Percentiles rank a stretch among this genome's conserved stretches.
These are phyloP conservation scores for Zarea fungicola DNA, from an alignment of 2,329 filamentous ascomycete species.

Conservation along the genomic window DNA sequence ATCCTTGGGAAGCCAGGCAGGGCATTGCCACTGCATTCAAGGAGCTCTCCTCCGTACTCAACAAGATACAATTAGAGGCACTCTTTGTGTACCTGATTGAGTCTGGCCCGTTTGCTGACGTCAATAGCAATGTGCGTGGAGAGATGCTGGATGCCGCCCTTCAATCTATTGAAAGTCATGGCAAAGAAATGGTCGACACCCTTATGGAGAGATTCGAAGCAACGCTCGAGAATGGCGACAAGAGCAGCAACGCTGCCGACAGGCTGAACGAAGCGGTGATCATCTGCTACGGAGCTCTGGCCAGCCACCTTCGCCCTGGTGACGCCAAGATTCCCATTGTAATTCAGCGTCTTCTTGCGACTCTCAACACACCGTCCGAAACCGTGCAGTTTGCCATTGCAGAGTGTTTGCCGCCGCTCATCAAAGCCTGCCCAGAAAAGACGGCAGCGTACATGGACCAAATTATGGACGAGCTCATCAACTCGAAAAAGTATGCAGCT, in stretches of 20 bases:
- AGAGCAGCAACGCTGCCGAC: constrained; percentile 74
- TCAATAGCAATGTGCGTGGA: constrained; percentile 67
- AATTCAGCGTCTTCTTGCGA: constrained; percentile 77
- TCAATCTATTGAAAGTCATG: constrained; percentile 72
- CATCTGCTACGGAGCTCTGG: constrained; percentile 92
- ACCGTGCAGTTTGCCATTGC: constrained; percentile 96
- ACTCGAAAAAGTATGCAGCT: constrained; percentile 85
- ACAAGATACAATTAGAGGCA: constrained; percentile 62
- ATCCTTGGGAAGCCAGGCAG: constrained; percentile 88
- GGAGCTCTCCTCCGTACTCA: constrained; percentile 68
- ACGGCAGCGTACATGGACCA: constrained; percentile 74
- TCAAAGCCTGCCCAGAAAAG: constrained; percentile 73
- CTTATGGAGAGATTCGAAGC: constrained; percentile 90
- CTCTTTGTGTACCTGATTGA: constrained; percentile 85
- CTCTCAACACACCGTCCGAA: constrained; percentile 90
- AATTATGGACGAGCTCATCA: constrained; percentile 75
- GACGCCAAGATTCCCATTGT: constrained; percentile 85
- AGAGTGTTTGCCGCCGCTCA: constrained; percentile 86
- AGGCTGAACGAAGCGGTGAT: constrained; percentile 95
- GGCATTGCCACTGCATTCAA: constrained; percentile 85
- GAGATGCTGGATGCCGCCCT: constrained; percentile 93
- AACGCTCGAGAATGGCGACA: constrained; percentile 80
- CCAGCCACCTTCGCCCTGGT: constrained; percentile 77
- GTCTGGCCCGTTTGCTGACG: constrained; percentile 80
- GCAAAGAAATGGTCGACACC: constrained; percentile 75